These are phyloP conservation scores for Silene coronaria DNA, from an alignment of 179 eudicot genomes.

Conservation along the genomic window DNA sequence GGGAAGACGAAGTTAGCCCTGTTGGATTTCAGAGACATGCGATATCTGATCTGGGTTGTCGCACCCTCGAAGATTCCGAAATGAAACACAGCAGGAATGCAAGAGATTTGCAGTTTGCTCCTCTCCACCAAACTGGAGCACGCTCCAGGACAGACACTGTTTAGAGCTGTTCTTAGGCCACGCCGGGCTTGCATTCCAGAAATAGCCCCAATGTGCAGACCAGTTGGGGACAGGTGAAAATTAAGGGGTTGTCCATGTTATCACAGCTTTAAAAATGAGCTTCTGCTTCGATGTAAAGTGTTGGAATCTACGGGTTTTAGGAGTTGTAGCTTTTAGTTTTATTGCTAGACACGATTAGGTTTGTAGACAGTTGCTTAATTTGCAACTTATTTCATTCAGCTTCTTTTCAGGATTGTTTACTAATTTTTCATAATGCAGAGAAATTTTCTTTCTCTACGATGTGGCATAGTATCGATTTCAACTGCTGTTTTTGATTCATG, in stretches of 20 bases:
- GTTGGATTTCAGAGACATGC: constrained; percentile 29
- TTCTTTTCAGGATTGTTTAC: constrained; percentile 17
- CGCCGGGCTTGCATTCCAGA: background rate
- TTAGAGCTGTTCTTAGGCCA: background rate
- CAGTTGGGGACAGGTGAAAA: background rate
- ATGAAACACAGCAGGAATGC: constrained; percentile 12
- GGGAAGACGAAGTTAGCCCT: constrained; percentile 29
- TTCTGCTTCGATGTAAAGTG: constrained; percentile 28
- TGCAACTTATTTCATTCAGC: constrained; percentile 24
- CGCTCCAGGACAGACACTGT: constrained; percentile 13
- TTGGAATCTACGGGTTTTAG: background rate
- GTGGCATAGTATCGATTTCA: constrained; percentile 13
- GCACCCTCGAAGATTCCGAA: constrained; percentile 18
- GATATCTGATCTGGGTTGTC: constrained; percentile 24
- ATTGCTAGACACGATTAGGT: constrained; percentile 6
- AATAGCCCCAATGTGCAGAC: background rate
- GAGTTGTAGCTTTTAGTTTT: constrained; percentile 8
- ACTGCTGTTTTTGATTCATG: background rate
- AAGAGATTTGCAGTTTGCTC: constrained; percentile 8
- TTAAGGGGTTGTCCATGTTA: background rate
- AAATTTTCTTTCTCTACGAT: constrained; percentile 5
- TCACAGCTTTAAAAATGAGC: constrained; percentile 12
- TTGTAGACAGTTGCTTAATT: constrained; percentile 31
- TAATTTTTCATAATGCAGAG: constrained; percentile 17
- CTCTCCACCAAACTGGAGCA: constrained; percentile 19